Evolutionary conservation across 257 asterid genomes (phyloP), one percentile per base, ranked within the genome.

Genomic region (Striga asiatica): DNA sequence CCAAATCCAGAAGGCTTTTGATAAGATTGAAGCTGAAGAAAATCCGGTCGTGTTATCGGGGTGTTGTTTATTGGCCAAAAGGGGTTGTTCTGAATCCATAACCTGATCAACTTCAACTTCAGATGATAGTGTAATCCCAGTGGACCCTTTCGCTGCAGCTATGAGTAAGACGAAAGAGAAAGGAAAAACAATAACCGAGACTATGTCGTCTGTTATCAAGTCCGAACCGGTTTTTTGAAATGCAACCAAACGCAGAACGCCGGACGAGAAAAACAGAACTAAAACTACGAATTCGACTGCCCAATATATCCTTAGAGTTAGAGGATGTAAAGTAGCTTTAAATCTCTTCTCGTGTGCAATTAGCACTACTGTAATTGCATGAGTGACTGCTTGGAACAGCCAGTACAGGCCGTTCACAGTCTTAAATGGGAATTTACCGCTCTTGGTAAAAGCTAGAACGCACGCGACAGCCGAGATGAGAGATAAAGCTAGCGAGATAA

Each of bases 1-100:
- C 98, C 98, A 92, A 24, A 84, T 9, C 97, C 94, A 92, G 52
- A 92, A 88, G 0, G 85, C 68, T 66, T 74, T 81, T 0, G 97
- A 84, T 4, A 84, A 2, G 9, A 88, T 2, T 10, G 98, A 87
- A 5, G 95, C 98, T 0, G 94, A 74, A 61, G 93, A 89, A 61
- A 42, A 92, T 24, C 82, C 80, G n/a, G 77, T 80, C 38, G 76
- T 80, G 8, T 58, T 67, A 4, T 17, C 11, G 14, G 89, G 66
- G n/a, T n/a, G n/a, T n/a, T n/a, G n/a, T 54, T 78, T 69, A 6
- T 78, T 2, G 14, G 0, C 88, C 54, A 45, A 29, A 54, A 68
- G 59, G 6, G 78, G 61, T 32, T 81, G n/a, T n/a, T n/a, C n/a
- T n/a, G n/a, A n/a, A n/a, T n/a, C n/a, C 85, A 4, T 56, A 58